Percentiles rank a stretch among this genome's conserved stretches.
These are phyloP conservation scores for Zelonia costaricensis DNA, from an alignment of 208 protist genomes.

Conservation along the genomic window DNA sequence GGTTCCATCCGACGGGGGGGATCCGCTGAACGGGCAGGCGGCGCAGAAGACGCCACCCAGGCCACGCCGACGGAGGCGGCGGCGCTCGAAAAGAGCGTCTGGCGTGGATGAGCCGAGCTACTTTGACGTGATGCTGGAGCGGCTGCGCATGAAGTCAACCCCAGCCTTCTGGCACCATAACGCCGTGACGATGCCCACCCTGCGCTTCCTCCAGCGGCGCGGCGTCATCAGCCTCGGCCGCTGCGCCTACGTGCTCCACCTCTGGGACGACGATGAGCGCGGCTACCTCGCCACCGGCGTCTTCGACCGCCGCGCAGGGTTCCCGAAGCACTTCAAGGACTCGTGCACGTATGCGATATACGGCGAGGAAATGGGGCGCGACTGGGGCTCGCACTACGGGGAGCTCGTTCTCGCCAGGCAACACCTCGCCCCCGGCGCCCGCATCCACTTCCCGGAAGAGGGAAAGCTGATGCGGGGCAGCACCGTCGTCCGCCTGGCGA, in stretches of 20 bases:
- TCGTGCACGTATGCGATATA: slow-evolving; percentile 14
- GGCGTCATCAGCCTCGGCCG: slow-evolving; percentile 44
- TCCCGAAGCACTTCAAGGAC: slow-evolving; percentile 25
- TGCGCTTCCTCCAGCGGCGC: slow-evolving; percentile 50
- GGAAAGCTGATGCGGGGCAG: slow-evolving; percentile 43
- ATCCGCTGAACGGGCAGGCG: neutral
- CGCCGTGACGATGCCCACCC: slow-evolving; percentile 43
- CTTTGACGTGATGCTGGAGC: slow-evolving; percentile 30
- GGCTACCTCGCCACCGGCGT: slow-evolving; percentile 78
- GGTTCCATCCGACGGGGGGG: neutral
- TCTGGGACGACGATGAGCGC: slow-evolving; percentile 76
- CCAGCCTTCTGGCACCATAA: slow-evolving; percentile 84
- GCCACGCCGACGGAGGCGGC: neutral
- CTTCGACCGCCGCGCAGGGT: slow-evolving; percentile 51
- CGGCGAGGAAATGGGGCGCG: slow-evolving; percentile 25
- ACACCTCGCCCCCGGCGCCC: slow-evolving; percentile 19
- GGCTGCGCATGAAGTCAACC: slow-evolving; percentile 36
- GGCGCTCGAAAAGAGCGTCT: neutral
- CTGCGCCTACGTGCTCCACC: slow-evolving; percentile 40
- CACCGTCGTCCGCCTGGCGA: slow-evolving; percentile 11
- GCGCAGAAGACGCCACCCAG: no score
- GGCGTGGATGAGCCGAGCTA: neutral
- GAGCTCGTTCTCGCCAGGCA: slow-evolving; percentile 18
- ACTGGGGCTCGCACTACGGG: slow-evolving; percentile 20
- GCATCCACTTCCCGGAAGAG: slow-evolving; percentile 14